These are phyloP conservation scores for Fusarium ambrosium DNA, from an alignment of 2,329 filamentous ascomycete species.

Conservation along the genomic window DNA sequence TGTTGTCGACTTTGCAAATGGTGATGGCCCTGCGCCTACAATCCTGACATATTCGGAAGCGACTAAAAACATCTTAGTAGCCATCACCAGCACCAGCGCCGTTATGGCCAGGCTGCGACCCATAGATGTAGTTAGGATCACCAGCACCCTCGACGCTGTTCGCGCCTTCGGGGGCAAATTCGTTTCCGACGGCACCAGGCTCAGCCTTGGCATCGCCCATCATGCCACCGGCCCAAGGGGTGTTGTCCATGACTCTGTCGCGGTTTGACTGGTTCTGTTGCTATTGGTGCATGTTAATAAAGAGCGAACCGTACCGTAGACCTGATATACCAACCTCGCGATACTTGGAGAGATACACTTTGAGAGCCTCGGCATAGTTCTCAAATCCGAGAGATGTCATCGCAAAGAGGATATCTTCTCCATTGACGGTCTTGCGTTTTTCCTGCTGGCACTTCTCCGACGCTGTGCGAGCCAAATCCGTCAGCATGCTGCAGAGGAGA, in stretches of 20 bases:
- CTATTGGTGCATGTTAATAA: conserved; percentile 42
- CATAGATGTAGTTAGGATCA: conserved; percentile 66
- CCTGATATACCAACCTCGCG: conserved; percentile 81
- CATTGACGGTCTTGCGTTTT: conserved; percentile 99
- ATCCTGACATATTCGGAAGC: not conserved
- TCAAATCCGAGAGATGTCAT: conserved; percentile 99
- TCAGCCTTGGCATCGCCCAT: conserved; percentile 53
- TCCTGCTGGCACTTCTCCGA: conserved; percentile 99
- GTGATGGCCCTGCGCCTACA: not conserved
- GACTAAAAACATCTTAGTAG: conserved; percentile 56
- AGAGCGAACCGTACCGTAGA: not conserved
- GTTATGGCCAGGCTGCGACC: conserved; percentile 69
- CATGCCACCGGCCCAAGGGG: conserved; percentile 50
- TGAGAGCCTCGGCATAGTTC: conserved; percentile 97
- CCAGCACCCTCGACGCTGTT: conserved; percentile 57
- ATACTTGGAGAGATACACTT: conserved; percentile 98
- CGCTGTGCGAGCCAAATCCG: conserved; percentile 66
- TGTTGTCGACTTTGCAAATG: not conserved
- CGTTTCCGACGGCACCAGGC: conserved; percentile 49
- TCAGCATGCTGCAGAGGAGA: conserved; percentile 39
- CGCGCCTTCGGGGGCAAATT: conserved; percentile 59
- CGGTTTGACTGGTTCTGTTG: conserved; percentile 60
- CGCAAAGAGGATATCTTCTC: conserved; percentile 97
- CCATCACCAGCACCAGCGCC: conserved; percentile 66
- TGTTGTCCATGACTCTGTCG: conserved; percentile 54